These are phyloP conservation scores for Irpex sp. DNA, from an alignment of 1,284 basidiomycete species.

Conservation along the genomic window DNA sequence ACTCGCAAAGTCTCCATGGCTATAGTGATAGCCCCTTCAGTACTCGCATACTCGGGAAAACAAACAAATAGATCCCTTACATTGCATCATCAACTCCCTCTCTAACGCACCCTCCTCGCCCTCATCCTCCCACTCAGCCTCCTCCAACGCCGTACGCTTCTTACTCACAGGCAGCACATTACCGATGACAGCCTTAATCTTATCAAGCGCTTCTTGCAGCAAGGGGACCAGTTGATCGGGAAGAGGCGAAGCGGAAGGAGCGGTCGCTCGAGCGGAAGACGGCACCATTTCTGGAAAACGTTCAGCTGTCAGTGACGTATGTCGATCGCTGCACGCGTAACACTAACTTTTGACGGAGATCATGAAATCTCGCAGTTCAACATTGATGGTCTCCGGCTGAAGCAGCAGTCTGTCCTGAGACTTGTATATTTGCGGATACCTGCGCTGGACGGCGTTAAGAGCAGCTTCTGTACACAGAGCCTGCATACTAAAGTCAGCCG, in stretches of 20 bases:
- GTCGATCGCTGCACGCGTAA: conserved; percentile 17
- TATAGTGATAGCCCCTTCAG: conserved; percentile 28
- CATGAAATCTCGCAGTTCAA: conserved; percentile 95
- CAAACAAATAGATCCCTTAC: conserved; percentile 40
- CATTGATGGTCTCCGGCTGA: conserved; percentile 82
- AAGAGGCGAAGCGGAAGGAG: conserved; percentile 82
- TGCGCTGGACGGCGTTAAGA: conserved; percentile 92
- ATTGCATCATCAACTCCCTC: conserved; percentile 83
- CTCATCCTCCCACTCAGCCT: conserved; percentile 87
- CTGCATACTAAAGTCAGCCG: conserved; percentile 35
- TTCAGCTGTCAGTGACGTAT: conserved; percentile 1
- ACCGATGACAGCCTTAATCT: conserved; percentile 67
- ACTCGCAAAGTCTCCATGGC: conserved; percentile 91
- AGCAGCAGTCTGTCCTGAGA: conserved; percentile 84
- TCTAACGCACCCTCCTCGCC: conserved; percentile 73
- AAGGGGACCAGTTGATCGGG: conserved; percentile 86
- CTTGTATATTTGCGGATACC: conserved; percentile 98
- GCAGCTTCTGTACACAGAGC: conserved; percentile 96
- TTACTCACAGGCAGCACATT: conserved; percentile 73
- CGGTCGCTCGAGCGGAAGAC: conserved; percentile 88
- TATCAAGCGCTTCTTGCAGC: conserved; percentile 66
- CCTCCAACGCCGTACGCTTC: conserved; percentile 81
- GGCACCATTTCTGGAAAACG: conserved; percentile 76
- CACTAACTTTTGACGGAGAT: conserved; percentile 89
- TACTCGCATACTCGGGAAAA: background rate